A percentile compares a stretch with the other conserved stretches of the same genome.
phyloP scores from a whole-genome alignment of 495 filamentous ascomycete genomes.

The Paragyromitra xinjiangensis region DNA sequence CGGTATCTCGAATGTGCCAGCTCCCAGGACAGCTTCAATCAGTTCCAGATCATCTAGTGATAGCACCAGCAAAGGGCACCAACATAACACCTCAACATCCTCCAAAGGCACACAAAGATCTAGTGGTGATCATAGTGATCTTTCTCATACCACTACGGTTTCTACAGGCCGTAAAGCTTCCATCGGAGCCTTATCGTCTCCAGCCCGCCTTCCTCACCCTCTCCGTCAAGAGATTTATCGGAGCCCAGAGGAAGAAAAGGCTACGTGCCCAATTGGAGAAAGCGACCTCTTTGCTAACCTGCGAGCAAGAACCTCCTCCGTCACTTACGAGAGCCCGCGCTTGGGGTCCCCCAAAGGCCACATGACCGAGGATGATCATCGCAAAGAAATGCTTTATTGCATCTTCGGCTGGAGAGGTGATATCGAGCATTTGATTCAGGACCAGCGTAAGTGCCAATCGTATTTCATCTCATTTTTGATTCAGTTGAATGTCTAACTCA shows the following conservation, averaged over 20 bases:
- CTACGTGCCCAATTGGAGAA: constrained; percentile 58
- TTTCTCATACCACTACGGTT: constrained; percentile 57
- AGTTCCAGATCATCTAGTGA: constrained; percentile 62
- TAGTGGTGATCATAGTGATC: constrained; percentile 60
- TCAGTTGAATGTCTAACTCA: constrained; percentile 26
- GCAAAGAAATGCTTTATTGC: constrained; percentile 88
- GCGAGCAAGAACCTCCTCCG: constrained; percentile 45
- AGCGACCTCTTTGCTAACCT: constrained; percentile 67
- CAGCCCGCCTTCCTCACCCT: constrained; percentile 57
- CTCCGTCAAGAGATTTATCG: constrained; percentile 81
- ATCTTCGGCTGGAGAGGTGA: constrained; percentile 97
- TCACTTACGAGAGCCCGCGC: constrained; percentile 57
- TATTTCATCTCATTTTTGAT: constrained; percentile 38
- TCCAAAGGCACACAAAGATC: constrained; percentile 61
- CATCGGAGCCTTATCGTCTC: constrained; percentile 36
- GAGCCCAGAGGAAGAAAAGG: constrained; percentile 64
- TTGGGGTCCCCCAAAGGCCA: constrained; percentile 66
- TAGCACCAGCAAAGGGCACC: constrained; percentile 41
- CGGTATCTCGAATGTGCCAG: constrained; percentile 58
- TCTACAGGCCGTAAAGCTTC: constrained; percentile 51
- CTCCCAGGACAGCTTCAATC: constrained; percentile 59
- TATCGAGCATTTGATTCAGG: constrained; percentile 80
- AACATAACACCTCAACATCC: constrained; percentile 54
- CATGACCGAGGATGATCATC: constrained; percentile 82
- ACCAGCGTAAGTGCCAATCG: constrained; percentile 70